Conservation (phyloP, 371 early-diverging fungal genomes). For the Nosema muscidifuracis region DNA sequence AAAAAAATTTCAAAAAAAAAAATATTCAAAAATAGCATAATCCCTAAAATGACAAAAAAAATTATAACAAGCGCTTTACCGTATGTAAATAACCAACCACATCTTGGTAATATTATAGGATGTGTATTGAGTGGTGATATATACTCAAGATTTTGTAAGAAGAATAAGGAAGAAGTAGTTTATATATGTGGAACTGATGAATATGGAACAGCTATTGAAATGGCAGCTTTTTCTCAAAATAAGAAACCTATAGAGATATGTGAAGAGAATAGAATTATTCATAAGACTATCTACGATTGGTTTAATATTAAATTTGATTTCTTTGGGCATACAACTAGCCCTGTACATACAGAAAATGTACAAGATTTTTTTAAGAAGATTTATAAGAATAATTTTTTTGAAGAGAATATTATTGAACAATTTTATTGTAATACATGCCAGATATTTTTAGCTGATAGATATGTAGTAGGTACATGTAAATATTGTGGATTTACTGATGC, state of each 20-base stretch:
- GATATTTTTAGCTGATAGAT: conserved; percentile 95
- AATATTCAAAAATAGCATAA: background rate
- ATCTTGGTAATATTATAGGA: conserved; percentile 97
- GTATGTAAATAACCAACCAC: conserved; percentile 98
- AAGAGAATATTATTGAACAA: conserved; percentile 74
- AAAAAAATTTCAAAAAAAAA: background rate
- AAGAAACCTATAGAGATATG: conserved; percentile 75
- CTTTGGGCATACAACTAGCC: conserved; percentile 89
- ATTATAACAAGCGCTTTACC: conserved; percentile 94
- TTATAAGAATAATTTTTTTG: conserved; percentile 69
- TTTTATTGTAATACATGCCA: conserved; percentile 82
- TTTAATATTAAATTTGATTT: conserved; percentile 85
- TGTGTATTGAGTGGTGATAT: conserved; percentile 94
- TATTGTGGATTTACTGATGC: conserved; percentile 71
- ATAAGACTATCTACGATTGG: conserved; percentile 84
- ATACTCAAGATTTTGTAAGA: conserved; percentile 81
- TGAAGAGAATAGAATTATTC: conserved; percentile 83
- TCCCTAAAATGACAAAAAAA: conserved; percentile 28
- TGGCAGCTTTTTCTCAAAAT: conserved; percentile 72
- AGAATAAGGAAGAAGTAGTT: conserved; percentile 78
- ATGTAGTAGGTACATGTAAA: conserved; percentile 90
- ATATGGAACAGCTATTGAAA: conserved; percentile 99
- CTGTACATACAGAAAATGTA: conserved; percentile 76
- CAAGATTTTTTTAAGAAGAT: conserved; percentile 81
- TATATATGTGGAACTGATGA: conserved; percentile 98